Evolutionary conservation across 2,329 filamentous ascomycete species (phyloP), one percentile per base, ranked within the genome.

Genomic region (Alternaria arbusti): DNA sequence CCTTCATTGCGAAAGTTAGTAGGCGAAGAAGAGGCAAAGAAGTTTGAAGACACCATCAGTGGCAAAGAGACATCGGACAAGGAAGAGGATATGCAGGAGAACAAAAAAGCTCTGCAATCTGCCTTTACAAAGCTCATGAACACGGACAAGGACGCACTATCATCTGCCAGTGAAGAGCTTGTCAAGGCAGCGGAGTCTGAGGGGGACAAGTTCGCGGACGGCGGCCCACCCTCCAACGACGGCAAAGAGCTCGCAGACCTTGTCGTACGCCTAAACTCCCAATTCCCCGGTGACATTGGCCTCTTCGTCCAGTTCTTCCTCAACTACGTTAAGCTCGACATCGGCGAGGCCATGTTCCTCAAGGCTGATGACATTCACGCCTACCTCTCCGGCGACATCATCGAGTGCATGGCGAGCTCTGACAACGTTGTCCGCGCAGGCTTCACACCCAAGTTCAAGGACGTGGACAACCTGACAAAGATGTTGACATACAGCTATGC

Each of bases 391-490:
- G 93, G 93, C 63, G 95, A 99, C 76, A 97, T 99, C 71, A 94
- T 99, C 78, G 96, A 99, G 82, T 99, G 96, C 85, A 99, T 99
- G 96, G 96, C 96, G 0, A 91, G 93, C 9, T 97, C 93, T n/a
- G 96, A 99, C 86, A 99, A 99, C 70, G 96, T 99, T 36, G 94
- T 99, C 55, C 93, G 96, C 59, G 96, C 96, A 0, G 96, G 96
- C 46, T 96, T 99, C 81, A 99, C 96, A 0, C 96, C 96, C 59
- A 99, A 99, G 80, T 99, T 97, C 87, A 97, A 98, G 83, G 96
- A 99, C 72, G 93, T 98, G 22, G 83, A 89, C 57, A 98, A 94
- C 0, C 86, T 99, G 11, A 93, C 95, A 32, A 86, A 89, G 65
- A 97, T 97, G 90, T 84, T 99, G 70, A 99, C 96, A 0, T 99